A percentile compares a stretch with the other conserved stretches of the same genome.
Conservation (phyloP, 2,329 filamentous ascomycete species). For the Pseudocercospora musae region DNA sequence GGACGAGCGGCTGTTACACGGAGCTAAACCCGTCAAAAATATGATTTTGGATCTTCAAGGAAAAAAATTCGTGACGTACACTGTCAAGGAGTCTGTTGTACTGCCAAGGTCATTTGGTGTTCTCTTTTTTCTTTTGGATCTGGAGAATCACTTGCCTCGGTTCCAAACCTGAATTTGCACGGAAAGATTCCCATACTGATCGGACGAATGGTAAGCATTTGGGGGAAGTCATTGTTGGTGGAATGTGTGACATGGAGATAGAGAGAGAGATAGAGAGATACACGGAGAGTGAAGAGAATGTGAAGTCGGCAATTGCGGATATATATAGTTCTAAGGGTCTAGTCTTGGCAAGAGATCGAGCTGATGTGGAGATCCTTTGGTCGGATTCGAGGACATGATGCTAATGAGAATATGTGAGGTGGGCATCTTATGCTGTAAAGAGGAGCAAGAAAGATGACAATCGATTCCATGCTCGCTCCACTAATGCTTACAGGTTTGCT, state of each 20-base stretch:
- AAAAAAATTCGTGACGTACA: slow-evolving; percentile 18
- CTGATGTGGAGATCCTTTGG: too few relatives aligned
- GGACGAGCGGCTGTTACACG: slow-evolving; percentile 62
- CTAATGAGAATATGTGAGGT: background rate
- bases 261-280: too few relatives aligned
- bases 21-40: slow-evolving; percentile 49
- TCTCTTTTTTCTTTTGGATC: background rate
- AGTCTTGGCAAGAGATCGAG: background rate
- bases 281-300: too few relatives aligned
- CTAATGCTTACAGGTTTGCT: background rate
- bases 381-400: background rate
- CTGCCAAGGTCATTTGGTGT: too few relatives aligned
- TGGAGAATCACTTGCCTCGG: slow-evolving; percentile 80
- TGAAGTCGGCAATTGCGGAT: background rate
- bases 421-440: background rate
- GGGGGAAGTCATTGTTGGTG: slow-evolving; percentile 19
- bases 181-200: slow-evolving; percentile 60
- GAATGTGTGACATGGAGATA: background rate
- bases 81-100: slow-evolving; percentile 45
- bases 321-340: too few relatives aligned
- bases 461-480: background rate
- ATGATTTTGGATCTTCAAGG: background rate
- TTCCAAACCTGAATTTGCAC: slow-evolving; percentile 80
- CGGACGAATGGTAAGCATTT: slow-evolving; percentile 32
- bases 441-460: background rate